phyloP scores from a whole-genome alignment of 2,329 filamentous ascomycete species.

The Colletotrichum gigasporum region DNA sequence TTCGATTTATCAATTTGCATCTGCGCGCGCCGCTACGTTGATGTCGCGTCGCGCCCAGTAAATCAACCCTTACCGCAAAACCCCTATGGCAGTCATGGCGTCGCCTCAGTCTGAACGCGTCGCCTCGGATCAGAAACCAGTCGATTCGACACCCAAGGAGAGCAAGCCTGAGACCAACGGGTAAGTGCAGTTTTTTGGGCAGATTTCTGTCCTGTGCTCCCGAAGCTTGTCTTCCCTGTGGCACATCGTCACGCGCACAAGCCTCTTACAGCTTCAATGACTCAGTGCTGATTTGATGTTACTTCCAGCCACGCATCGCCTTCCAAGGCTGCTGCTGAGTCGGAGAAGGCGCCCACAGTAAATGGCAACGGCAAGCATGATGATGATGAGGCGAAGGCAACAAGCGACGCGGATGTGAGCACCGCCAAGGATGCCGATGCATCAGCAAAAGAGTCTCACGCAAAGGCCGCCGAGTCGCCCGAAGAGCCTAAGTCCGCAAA shows the following conservation, averaged over 20 bases:
- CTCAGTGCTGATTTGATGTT: slow-evolving; percentile 4
- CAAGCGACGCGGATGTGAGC: slow-evolving; percentile 13
- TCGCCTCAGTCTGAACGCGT: slow-evolving; percentile 55
- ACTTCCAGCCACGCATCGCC: slow-evolving; percentile 40
- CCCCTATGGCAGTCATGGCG: slow-evolving; percentile 64
- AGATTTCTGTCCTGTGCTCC: too few species aligned
- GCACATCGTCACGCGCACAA: too few species aligned
- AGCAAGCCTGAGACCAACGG: slow-evolving; percentile 47
- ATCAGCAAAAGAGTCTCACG: slow-evolving; percentile 1
- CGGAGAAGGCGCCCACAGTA: slow-evolving; percentile 34
- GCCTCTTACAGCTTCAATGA: slow-evolving; percentile 16
- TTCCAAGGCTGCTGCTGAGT: slow-evolving; percentile 30
- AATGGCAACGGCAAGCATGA: slow-evolving; percentile 39
- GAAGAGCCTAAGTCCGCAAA: slow-evolving; percentile 6
- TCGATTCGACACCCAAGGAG: slow-evolving; percentile 39
- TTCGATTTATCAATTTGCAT: background rate
- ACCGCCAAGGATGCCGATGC: slow-evolving; percentile 7
- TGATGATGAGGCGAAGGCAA: slow-evolving; percentile 31
- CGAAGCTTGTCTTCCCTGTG: too few species aligned
- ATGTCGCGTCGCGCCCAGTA: slow-evolving; percentile 47
- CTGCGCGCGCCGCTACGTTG: slow-evolving; percentile 36
- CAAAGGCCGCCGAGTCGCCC: background rate
- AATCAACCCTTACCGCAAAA: slow-evolving; percentile 37
- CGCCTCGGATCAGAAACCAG: slow-evolving; percentile 58
- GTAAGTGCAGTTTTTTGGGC: slow-evolving; percentile 43